Evolutionary conservation across 78 protist genomes (phyloP).

Genomic region (Emiliania huxleyi): DNA sequence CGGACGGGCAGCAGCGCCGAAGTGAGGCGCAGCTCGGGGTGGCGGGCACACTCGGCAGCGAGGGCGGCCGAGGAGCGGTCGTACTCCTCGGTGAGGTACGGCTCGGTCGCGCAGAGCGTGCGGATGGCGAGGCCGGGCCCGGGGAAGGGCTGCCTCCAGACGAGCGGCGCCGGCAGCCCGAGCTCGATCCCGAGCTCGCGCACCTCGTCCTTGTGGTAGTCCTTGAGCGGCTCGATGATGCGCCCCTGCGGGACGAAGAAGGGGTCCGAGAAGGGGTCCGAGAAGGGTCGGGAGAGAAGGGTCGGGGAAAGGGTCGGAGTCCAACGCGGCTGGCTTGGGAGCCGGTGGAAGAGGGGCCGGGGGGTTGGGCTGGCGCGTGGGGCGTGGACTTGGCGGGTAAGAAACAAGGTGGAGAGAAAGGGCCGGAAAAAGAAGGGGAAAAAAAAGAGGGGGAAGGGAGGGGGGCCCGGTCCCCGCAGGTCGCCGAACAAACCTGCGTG

Average conservation of each 20-base stretch:
- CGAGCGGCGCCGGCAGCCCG: conserved; percentile 82
- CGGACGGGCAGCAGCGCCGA: conserved; percentile 71
- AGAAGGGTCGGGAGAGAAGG: too few relatives aligned
- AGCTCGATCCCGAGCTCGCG: conserved; percentile 81
- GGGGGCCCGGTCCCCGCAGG: conserved; percentile 70
- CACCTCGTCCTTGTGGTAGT: conserved; percentile 93
- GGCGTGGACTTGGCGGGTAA: too few relatives aligned
- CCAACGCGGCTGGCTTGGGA: background rate
- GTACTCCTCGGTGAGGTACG: conserved; percentile 38
- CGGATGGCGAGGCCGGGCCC: conserved; percentile 97
- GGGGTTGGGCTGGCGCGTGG: background rate
- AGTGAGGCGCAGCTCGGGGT: background rate
- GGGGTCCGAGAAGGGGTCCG: background rate
- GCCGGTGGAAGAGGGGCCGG: background rate
- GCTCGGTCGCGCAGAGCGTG: conserved; percentile 75
- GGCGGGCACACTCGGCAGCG: background rate
- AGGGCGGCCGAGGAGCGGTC: background rate
- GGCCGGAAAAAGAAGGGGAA: too few relatives aligned
- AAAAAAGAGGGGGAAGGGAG: too few relatives aligned
- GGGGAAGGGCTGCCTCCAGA: conserved; percentile 96
- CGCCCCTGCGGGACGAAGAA: background rate
- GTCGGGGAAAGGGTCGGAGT: too few relatives aligned
- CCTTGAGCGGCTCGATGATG: background rate
- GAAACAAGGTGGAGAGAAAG: too few relatives aligned
- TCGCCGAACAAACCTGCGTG: conserved; percentile 79